Evolutionary conservation across 2,329 filamentous ascomycete species (phyloP).

Genomic region (Claviceps paspali): DNA sequence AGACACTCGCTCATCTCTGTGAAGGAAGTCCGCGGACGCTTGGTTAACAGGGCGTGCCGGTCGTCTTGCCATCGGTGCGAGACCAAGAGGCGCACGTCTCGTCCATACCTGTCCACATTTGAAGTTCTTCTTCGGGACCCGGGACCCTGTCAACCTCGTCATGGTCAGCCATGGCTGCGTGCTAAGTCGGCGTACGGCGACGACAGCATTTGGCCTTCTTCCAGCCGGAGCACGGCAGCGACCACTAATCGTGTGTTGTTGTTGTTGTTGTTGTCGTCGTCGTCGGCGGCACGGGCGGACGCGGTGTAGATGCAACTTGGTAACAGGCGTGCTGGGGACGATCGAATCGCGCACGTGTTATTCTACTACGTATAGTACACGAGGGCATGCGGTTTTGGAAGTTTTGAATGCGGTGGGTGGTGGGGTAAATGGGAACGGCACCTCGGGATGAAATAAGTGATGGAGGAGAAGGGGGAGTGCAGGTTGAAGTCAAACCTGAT

Average conservation of each 20-base stretch:
- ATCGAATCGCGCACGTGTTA: too few relatives aligned
- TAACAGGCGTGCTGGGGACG: too few relatives aligned
- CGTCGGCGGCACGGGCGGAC: too few relatives aligned
- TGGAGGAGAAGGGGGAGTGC: too few relatives aligned
- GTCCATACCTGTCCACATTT: slow-evolving; percentile 70
- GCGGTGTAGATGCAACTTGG: too few relatives aligned
- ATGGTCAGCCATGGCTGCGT: slow-evolving; percentile 40
- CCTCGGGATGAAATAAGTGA: too few relatives aligned
- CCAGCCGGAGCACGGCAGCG: slow-evolving; percentile 4
- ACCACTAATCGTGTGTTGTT: neutral
- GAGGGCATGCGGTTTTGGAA: too few relatives aligned
- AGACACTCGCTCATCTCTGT: slow-evolving; percentile 34
- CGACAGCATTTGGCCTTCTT: slow-evolving; percentile 20
- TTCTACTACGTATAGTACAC: too few relatives aligned
- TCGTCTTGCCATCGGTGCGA: neutral
- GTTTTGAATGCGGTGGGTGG: too few relatives aligned
- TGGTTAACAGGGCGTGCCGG: neutral
- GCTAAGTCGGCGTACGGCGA: slow-evolving; percentile 12
- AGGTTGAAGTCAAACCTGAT: too few relatives aligned
- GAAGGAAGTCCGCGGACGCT: slow-evolving; percentile 6
- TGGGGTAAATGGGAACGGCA: too few relatives aligned
- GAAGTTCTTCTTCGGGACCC: slow-evolving; percentile 58
- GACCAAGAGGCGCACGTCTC: neutral
- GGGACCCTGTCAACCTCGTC: slow-evolving; percentile 41
- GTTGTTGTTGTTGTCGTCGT: too few relatives aligned